Conservation (phyloP, 352 stramenopile species). For the Phytophthora lateralis region DNA sequence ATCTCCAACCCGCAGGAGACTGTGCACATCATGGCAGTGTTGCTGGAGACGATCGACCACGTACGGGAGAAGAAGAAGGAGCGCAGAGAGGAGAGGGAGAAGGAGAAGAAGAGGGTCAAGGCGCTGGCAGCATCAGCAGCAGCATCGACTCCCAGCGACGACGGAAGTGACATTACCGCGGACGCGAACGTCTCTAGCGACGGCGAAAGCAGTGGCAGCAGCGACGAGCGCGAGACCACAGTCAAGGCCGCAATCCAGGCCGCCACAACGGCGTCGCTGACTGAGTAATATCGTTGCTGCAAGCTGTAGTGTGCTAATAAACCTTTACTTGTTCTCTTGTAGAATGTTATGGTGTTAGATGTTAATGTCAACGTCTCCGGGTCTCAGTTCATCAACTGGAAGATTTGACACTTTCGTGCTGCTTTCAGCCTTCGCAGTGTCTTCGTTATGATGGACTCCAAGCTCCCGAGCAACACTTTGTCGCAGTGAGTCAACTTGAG, state of each 20-base stretch:
- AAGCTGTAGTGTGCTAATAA: conserved; percentile 26
- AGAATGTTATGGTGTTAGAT: neutral
- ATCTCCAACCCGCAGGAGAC: conserved; percentile 95
- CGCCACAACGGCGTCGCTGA: conserved; percentile 42
- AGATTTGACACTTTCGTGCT: conserved; percentile 11
- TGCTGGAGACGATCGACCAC: conserved; percentile 78
- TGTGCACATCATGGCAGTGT: conserved; percentile 93
- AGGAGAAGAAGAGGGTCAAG: conserved; percentile 28
- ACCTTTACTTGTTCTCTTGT: conserved; percentile 5
- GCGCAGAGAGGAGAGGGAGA: conserved; percentile 31
- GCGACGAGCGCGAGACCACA: conserved; percentile 52
- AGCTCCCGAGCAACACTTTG: conserved; percentile 20
- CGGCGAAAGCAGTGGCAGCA: conserved; percentile 33
- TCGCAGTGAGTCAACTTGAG: conserved; percentile 16
- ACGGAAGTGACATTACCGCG: conserved; percentile 27
- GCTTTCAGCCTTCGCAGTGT: neutral
- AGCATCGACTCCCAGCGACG: conserved; percentile 15
- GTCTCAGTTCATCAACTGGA: conserved; percentile 18
- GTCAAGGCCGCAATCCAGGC: conserved; percentile 73
- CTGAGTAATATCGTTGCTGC: conserved; percentile 20
- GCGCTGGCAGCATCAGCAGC: conserved; percentile 13
- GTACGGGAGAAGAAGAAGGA: conserved; percentile 43
- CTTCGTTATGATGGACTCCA: conserved; percentile 12
- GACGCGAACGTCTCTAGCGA: conserved; percentile 31
- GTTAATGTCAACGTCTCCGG: conserved; percentile 19